These are phyloP conservation scores for Aspergillus sparsus DNA, from an alignment of 495 filamentous ascomycete species.

Conservation along the genomic window DNA sequence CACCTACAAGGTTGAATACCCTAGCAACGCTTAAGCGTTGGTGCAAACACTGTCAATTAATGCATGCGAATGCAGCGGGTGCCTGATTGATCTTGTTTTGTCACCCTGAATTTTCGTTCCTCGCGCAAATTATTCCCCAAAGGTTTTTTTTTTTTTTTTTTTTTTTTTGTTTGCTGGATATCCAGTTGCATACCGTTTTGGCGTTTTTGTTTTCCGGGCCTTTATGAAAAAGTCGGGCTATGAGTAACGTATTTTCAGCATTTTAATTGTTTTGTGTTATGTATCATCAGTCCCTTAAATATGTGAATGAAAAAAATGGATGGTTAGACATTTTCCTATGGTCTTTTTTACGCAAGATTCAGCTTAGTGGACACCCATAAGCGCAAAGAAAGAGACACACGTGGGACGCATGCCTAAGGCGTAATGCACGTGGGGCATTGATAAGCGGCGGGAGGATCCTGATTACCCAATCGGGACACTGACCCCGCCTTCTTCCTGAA, in stretches of 20 bases:
- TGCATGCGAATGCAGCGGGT: background rate
- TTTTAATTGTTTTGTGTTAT: no score
- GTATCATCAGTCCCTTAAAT: no score
- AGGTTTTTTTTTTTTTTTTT: background rate
- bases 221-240: no score
- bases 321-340: no score
- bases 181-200: background rate
- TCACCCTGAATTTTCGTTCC: background rate
- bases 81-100: background rate
- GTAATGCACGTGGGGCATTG: slow-evolving; percentile 10
- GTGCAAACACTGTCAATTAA: background rate
- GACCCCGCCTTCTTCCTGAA: slow-evolving; percentile 15
- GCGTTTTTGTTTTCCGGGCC: background rate
- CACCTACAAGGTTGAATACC: slow-evolving; percentile 70
- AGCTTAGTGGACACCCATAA: no score
- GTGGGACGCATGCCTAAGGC: background rate
- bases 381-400: background rate
- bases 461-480: slow-evolving; percentile 19
- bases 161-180: background rate
- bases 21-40: slow-evolving; percentile 64
- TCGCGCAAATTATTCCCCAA: slow-evolving; percentile 1
- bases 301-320: no score
- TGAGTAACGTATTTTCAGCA: no score
- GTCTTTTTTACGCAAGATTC: no score
- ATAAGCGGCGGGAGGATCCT: background rate